Base-by-base conservation (phyloP, 352 stramenopile species). In the Pythium pectinolyticum region DNA sequence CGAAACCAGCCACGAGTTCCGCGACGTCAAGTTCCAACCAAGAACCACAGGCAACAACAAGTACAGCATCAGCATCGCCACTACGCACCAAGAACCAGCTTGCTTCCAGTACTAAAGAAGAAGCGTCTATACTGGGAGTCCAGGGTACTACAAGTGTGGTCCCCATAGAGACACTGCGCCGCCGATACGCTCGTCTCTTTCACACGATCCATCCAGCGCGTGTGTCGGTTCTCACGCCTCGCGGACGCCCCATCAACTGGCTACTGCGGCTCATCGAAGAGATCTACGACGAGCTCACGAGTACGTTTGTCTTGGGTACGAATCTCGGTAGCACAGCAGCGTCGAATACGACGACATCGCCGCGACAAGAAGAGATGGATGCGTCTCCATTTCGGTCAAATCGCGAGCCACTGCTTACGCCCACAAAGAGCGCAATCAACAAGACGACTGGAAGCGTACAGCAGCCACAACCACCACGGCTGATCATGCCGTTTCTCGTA, bases 401-500 rank as follows among this genome's bases (percentile, higher is more conserved):
- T n/a, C n/a, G n/a, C n/a, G n/a, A n/a, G n/a, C n/a, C n/a, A n/a
- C n/a, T 22, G 19, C 30, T 55, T 28, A 37, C 46, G 27, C 48
- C 37, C n/a, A n/a, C n/a, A n/a, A n/a, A n/a, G n/a, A n/a, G n/a
- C n/a, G n/a, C n/a, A n/a, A n/a, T n/a, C n/a, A n/a, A n/a, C n/a
- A n/a, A n/a, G n/a, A n/a, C n/a, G n/a, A n/a, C n/a, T n/a, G n/a
- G n/a, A n/a, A n/a, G n/a, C n/a, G n/a, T n/a, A n/a, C n/a, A 15
- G 24, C 43, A 45, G n/a, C 35, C 64, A n/a, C 43, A 70, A 11
- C 58, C 61, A 20, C 19, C 51, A 4, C 30, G 41, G 37, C 53
- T 88, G 3, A 77, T 79, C 19, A 84, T 94, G 67, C 80, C 83
- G 19, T 66, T 78, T 27, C 83, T 92, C n/a, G 63, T 77, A 1